Evolutionary conservation across 352 stramenopile genomes (phyloP).

Genomic region (Pythium dissotocum): DNA sequence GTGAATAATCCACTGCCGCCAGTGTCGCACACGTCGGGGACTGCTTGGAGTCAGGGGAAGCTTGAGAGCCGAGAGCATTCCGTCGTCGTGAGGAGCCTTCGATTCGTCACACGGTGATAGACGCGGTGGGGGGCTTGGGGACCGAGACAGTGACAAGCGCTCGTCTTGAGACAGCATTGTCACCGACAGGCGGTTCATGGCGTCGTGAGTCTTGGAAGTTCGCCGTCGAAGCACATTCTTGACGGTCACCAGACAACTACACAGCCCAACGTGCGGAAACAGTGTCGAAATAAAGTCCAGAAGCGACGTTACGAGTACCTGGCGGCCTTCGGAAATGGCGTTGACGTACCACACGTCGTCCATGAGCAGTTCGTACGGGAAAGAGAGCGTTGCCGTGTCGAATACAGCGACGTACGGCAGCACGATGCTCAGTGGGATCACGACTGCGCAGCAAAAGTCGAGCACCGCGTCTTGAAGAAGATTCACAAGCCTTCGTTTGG

Average conservation of each 20-base stretch:
- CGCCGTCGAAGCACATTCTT: conserved; percentile 15
- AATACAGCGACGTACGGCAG: background rate
- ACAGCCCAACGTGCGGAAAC: conserved; percentile 12
- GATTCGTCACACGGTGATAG: background rate
- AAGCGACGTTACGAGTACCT: conserved; percentile 23
- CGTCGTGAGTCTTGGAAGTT: background rate
- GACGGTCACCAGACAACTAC: conserved; percentile 14
- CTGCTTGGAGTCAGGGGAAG: background rate
- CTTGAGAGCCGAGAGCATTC: background rate
- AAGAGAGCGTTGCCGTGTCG: background rate
- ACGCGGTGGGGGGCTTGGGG: background rate
- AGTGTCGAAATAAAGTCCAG: conserved; percentile 19
- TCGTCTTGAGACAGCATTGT: background rate
- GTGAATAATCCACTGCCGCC: background rate
- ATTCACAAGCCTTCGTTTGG: conserved; percentile 14
- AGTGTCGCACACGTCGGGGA: background rate
- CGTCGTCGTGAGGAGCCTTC: background rate
- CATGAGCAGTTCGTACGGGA: conserved; percentile 5
- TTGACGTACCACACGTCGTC: conserved; percentile 26
- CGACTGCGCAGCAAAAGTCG: conserved; percentile 27
- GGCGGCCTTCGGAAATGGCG: conserved; percentile 12
- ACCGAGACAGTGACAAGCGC: background rate
- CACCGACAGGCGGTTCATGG: background rate
- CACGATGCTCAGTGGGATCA: conserved; percentile 28
- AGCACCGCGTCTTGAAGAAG: conserved; percentile 19